Evolutionary conservation across 192 early-diverging fungal species (phyloP), one percentile per base, ranked within the genome.

Genomic region (Linderina pennispora): DNA sequence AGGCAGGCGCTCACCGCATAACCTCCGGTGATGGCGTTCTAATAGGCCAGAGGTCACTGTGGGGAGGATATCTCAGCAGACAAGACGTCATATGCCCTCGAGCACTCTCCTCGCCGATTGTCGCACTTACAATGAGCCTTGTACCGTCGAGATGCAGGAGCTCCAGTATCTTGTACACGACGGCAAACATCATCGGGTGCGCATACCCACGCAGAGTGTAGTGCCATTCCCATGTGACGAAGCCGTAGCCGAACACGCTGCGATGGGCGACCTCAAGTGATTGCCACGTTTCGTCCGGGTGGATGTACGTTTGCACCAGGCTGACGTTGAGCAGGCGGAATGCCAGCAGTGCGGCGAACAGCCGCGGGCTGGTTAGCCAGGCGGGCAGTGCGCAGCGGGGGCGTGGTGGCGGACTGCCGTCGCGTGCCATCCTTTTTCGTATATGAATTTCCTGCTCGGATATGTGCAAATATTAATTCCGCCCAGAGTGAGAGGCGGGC

Each of bases 251-350:
- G 80, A 95, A 96, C 1, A 86, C 80, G n/a, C 77, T 51, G 23
- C 69, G 58, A 65, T 97, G 91, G 1, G 85, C 94, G 13, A 98
- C 86, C 67, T 98, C 95, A 33, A 87, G 81, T 23, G 84, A 80
- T 64, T 98, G 95, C 93, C 94, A 98, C 74, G 89, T 94, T 65
- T 98, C 94, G 73, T 98, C 95, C 1, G 95, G 92, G 47, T 87
- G 84, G 48, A 88, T 89, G 46, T 78, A 97, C 15, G 93, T 96
- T n/a, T 63, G 57, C 23, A 60, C 57, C 23, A 50, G 11, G 18
- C 18, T 23, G n/a, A 58, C 62, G 50, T 61, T 65, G 26, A 11
- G 34, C 42, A 72, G 57, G 24, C 61, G 68, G 42, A 65, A 16
- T 18, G 18, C 48, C 53, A 65, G 47, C 47, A 55, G 46, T 10